Percentiles rank a stretch among this genome's conserved stretches.
Conservation (phyloP, 176 grass and related monocot genomes). For the Musa acuminata region DNA sequence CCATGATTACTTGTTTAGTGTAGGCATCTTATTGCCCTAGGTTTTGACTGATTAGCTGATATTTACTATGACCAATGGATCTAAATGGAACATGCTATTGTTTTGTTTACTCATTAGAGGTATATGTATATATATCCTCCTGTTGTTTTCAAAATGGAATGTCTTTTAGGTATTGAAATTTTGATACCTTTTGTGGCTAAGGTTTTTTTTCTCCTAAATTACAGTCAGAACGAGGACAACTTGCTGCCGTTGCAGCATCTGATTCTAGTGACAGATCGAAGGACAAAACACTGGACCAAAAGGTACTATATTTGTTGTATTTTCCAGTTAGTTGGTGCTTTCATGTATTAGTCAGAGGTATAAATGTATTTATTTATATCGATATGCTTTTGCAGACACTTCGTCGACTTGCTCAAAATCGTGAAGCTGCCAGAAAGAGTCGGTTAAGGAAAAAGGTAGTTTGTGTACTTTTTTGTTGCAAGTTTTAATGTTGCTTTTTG, state of each 20-base stretch:
- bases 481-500: neutral
- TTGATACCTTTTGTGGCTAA: neutral
- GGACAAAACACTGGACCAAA: slow-evolving; percentile 77
- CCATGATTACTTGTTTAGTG: neutral
- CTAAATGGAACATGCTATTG: neutral
- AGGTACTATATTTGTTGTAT: slow-evolving; percentile 34
- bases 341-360: neutral
- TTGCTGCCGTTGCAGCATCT: slow-evolving; percentile 35
- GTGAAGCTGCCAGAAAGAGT: slow-evolving; percentile 97
- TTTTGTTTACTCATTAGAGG: no score
- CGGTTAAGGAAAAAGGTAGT: slow-evolving; percentile 88
- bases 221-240: slow-evolving; percentile 53
- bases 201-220: slow-evolving; percentile 12
- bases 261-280: slow-evolving; percentile 91
- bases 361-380: neutral
- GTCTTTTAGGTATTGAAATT: neutral
- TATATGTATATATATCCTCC: neutral
- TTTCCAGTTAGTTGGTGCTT: neutral
- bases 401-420: slow-evolving; percentile 93
- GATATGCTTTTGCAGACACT: slow-evolving; percentile 39
- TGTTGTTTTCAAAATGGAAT: neutral
- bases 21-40: neutral
- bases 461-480: slow-evolving; percentile 11
- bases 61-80: neutral
- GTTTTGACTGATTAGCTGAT: neutral